phyloP scores from a whole-genome alignment of 2,329 filamentous ascomycete genomes.

The Talaromyces sp. region DNA sequence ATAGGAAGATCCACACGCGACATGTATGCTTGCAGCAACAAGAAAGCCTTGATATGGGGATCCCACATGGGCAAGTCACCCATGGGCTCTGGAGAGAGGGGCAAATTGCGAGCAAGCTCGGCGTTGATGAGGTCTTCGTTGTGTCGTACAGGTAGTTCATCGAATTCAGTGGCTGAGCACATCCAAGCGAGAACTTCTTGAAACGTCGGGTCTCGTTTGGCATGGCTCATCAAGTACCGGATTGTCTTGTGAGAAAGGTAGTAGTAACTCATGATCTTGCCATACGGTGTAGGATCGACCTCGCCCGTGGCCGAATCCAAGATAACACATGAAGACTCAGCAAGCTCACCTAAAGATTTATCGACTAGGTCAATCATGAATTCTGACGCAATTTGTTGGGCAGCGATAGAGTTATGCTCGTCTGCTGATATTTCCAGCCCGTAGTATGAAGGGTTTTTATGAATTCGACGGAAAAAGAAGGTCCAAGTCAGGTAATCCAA shows the following conservation, averaged over 20 bases:
- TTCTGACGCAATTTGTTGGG: conserved; percentile 82
- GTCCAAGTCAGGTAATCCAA: conserved; percentile 98
- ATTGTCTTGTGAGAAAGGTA: conserved; percentile 95
- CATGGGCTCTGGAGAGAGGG: conserved; percentile 54
- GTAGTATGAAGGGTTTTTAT: conserved; percentile 98
- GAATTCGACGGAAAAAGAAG: conserved; percentile 94
- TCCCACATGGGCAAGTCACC: conserved; percentile 87
- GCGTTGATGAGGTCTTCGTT: conserved; percentile 97
- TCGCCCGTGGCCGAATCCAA: conserved; percentile 75
- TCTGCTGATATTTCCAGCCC: conserved; percentile 89
- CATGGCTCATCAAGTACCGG: conserved; percentile 71
- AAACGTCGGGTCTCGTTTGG: conserved; percentile 69
- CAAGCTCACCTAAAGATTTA: conserved; percentile 74
- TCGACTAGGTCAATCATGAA: conserved; percentile 94
- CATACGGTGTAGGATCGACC: conserved; percentile 81
- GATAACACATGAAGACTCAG: conserved; percentile 75
- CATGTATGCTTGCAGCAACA: conserved; percentile 92
- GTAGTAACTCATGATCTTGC: conserved; percentile 99
- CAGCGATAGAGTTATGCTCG: conserved; percentile 79
- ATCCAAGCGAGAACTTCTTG: conserved; percentile 85
- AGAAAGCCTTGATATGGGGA: conserved; percentile 92
- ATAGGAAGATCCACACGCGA: conserved; percentile 88
- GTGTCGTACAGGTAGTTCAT: conserved; percentile 93
- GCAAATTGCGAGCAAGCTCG: conserved; percentile 76
- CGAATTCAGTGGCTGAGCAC: conserved; percentile 88